A percentile compares a stretch with the other conserved stretches of the same genome.
phyloP scores from a whole-genome alignment of 768 basidiomycete genomes.

The Pulveroboletus sp. region DNA sequence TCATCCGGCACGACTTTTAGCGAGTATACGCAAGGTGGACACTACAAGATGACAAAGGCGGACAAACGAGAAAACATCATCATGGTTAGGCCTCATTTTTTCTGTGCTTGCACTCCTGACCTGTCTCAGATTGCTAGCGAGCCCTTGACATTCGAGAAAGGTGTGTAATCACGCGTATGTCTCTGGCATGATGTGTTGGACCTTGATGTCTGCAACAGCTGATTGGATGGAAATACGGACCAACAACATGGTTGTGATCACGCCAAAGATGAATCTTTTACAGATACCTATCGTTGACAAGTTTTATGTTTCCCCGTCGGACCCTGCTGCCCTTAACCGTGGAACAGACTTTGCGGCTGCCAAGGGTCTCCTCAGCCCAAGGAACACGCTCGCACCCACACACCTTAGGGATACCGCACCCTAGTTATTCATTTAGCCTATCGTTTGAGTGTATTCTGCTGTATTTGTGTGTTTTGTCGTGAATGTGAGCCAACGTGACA shows the following conservation, averaged over 20 bases:
- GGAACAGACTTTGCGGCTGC: constrained; percentile 80
- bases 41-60: constrained; percentile 92
- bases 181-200: background rate
- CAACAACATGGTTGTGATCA: constrained; percentile 93
- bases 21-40: constrained; percentile 82
- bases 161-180: constrained; percentile 31
- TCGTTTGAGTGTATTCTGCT: background rate
- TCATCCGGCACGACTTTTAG: constrained; percentile 93
- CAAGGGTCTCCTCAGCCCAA: constrained; percentile 76
- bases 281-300: constrained; percentile 94
- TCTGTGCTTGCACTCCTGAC: constrained; percentile 10
- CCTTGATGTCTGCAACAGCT: constrained; percentile 34
- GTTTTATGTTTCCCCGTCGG: constrained; percentile 84
- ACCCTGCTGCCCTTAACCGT: constrained; percentile 64
- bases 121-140: constrained; percentile 74
- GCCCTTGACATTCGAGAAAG: constrained; percentile 94
- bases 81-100: constrained; percentile 45
- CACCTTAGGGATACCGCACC: constrained; percentile 19
- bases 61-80: constrained; percentile 97
- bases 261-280: constrained; percentile 89
- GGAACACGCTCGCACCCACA: constrained; percentile 32
- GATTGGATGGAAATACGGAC: constrained; percentile 99
- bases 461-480: constrained; percentile 2
- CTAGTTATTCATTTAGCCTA: constrained; percentile 17
- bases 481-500: constrained; percentile 4